Base-by-base conservation (phyloP, 345 rosid genomes). In the Turritis glabra region DNA sequence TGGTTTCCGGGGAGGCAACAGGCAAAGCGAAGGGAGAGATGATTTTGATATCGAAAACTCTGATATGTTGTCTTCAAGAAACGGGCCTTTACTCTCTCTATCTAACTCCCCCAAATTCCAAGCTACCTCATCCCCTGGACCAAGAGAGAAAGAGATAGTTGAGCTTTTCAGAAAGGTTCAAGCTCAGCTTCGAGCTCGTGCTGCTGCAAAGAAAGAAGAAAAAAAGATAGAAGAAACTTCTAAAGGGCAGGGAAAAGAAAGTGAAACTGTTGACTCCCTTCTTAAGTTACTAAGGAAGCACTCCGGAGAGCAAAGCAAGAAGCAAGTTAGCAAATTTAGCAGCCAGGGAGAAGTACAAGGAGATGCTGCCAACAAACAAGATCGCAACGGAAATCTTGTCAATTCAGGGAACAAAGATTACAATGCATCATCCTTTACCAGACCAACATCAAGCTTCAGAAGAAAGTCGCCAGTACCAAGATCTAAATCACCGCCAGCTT, bases 81-180 rank as follows among this genome's bases (percentile, higher is more conserved):
- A 84, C 58, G 96, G 93, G 35, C 84, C 92, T 38, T 56, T 83
- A 23, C 80, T 85, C 15, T 86, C 96, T 68, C 74, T 85, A 14
- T 86, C 94, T 27, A 72, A 74, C 64, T 75, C 88, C 63, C 75
- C 95, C 46, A 92, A 85, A 63, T 86, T 80, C 65, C 97, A 89
- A 71, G 89, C 93, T 68, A 89, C 88, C 47, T 86, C 96, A 18
- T 64, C 87, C 71, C 97, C 97, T 5, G 91, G 93, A 40, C 86
- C 82, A 18, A 85, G 80, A 75, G 96, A 95, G 83, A 86, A 88
- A 85, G 97, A 95, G 81, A 89, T 95, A 67, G 93, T 89, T 41
- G 87, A 95, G 72, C 86, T 92, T 64, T 95, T 95, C 81, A 84
- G 84, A 80, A 88, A 95, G 82, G 96, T 91, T 57, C 99, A 95